Percentiles rank a stretch among this genome's conserved stretches.
phyloP scores from a whole-genome alignment of 495 filamentous ascomycete species.

The Friedmanniomyces endolithicus region DNA sequence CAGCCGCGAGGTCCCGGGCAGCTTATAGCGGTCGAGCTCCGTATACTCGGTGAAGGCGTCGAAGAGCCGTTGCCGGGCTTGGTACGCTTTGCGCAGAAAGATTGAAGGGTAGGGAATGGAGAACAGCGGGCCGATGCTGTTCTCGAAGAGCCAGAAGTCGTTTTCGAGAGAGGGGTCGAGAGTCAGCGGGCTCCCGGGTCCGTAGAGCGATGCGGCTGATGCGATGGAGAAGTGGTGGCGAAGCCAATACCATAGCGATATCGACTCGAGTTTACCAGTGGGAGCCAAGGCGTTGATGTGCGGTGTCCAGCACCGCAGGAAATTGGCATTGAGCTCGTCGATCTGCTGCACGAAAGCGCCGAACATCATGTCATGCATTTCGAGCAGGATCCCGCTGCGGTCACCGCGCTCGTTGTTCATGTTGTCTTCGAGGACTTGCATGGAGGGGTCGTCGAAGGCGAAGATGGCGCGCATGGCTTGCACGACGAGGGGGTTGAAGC shows the following conservation, averaged over 20 bases:
- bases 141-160: conserved; percentile 26
- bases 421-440: conserved; percentile 10
- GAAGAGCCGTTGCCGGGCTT: conserved; percentile 19
- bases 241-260: conserved; percentile 12
- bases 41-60: conserved; percentile 22
- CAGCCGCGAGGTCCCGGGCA: conserved; percentile 12
- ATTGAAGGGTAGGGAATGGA: conserved; percentile 16
- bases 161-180: conserved; percentile 19
- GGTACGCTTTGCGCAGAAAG: conserved; percentile 20
- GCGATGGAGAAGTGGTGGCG: conserved; percentile 10
- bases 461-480: conserved; percentile 20
- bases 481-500: conserved; percentile 29
- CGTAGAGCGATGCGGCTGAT: conserved; percentile 17
- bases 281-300: conserved; percentile 4
- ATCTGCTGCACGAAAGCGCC: conserved; percentile 16
- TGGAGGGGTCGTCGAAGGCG: conserved; percentile 14
- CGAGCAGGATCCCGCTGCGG: conserved; percentile 11
- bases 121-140: conserved; percentile 13
- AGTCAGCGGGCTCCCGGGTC: conserved; percentile 24
- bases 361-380: conserved; percentile 22
- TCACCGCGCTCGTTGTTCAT: conserved; percentile 11
- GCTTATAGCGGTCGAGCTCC: conserved; percentile 9
- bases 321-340: conserved; percentile 17
- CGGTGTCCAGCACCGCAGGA: not conserved
- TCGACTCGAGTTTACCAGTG: not conserved